Percentiles rank a stretch among this genome's conserved stretches.
phyloP scores from a whole-genome alignment of 108 stramenopile genomes.

The Ochromonas danica region DNA sequence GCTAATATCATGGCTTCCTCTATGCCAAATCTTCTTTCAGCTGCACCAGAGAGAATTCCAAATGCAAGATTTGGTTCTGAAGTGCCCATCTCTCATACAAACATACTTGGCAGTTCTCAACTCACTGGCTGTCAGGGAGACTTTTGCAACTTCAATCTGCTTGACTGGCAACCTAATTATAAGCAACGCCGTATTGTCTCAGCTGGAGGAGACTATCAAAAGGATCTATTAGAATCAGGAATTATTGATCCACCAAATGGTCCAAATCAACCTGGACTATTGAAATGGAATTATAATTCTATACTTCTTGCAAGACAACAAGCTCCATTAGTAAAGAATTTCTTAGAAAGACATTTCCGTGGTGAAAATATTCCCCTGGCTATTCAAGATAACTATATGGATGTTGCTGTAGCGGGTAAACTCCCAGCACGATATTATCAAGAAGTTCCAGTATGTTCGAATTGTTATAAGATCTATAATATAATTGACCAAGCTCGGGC shows the following conservation, averaged over 20 bases:
- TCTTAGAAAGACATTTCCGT: conserved; percentile 1
- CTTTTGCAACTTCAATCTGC: conserved; percentile 26
- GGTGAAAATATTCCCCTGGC: not conserved
- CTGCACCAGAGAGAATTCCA: no score
- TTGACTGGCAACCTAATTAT: not conserved
- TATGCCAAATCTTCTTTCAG: no score
- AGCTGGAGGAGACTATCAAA: not conserved
- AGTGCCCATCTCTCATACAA: conserved; percentile 12
- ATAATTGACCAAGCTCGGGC: conserved; percentile 34
- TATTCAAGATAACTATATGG: conserved; percentile 5
- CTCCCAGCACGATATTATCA: conserved; percentile 41
- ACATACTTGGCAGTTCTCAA: conserved; percentile 9
- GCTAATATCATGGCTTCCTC: no score
- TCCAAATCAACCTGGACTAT: not conserved
- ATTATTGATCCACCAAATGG: no score
- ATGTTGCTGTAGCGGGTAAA: conserved; percentile 12
- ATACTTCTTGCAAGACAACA: conserved; percentile 29
- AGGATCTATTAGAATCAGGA: no score
- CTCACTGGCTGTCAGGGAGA: conserved; percentile 19
- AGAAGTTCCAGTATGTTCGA: conserved; percentile 29
- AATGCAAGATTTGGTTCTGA: conserved; percentile 7
- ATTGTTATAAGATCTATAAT: conserved; percentile 39
- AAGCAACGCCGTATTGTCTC: not conserved
- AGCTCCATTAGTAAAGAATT: not conserved
- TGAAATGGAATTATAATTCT: not conserved